Base-by-base conservation (phyloP, 495 filamentous ascomycete genomes). In the Tuber aestivum region DNA sequence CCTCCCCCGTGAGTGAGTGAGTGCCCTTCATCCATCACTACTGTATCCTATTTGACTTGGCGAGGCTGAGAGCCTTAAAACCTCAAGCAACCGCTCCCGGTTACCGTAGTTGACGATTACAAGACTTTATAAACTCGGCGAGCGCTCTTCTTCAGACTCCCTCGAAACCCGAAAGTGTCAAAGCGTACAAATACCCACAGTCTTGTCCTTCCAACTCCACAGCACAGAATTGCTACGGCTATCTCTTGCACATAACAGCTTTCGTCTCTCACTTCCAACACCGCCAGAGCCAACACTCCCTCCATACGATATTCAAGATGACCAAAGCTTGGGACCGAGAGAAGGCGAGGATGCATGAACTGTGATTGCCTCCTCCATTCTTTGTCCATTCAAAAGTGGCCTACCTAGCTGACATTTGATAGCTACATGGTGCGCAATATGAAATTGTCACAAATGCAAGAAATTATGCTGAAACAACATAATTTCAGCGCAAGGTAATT, bases 271-370 rank as follows among this genome's bases (percentile, higher is more conserved):
- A 10, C 56, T 32, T 7, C 56, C 16, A 32, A 16, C 56, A 5
- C 56, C 9, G 14, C 10, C 0, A 65, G 27, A 32, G 27, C 56
- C 56, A 32, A 32, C 56, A 65, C 56, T 65, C n/a, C n/a, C 38
- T 40, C 38, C 12, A 70, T 27, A 2, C 32, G 35, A 73, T 73
- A 74, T 72, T 50, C 71, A 82, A 71, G 40, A 82, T 82, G 81
- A 82, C 81, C 27, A 82, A 82, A 73, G 80, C 78, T 69, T 82
- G 81, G 81, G 81, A 82, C 61, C 78, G 74, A 78, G 80, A 82
- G 74, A 82, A 82, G 73, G 41, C 70, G 72, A 74, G 77, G 50
- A 80, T 82, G 80, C 72, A 79, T 37, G 80, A 82, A 8, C 73
- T 82, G 80, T 82, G 82, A 76, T 70, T 74, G 40, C 70, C 72